Evolutionary conservation across 108 stramenopile genomes (phyloP).

Genomic region (Tribonema minus): DNA sequence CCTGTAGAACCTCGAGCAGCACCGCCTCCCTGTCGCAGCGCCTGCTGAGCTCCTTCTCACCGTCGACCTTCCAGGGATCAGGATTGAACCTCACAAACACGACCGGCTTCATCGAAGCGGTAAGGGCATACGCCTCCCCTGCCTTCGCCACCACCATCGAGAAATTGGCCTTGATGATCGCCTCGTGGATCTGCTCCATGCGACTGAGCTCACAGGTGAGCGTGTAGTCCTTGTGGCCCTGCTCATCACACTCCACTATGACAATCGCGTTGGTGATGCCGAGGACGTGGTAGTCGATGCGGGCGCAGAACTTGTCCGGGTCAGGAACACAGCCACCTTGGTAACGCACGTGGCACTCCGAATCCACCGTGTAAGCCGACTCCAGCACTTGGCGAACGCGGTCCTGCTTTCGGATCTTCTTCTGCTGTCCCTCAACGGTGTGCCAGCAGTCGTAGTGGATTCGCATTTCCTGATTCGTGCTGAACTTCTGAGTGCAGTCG

Average conservation of each 20-base stretch:
- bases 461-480: background rate
- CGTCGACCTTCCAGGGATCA: background rate
- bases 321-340: background rate
- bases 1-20: background rate
- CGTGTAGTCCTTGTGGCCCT: background rate
- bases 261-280: background rate
- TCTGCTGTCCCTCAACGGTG: background rate
- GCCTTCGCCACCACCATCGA: no score
- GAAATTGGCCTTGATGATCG: background rate
- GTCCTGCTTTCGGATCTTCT: background rate
- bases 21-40: background rate
- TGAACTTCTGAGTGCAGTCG: background rate
- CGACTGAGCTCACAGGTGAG: background rate
- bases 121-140: no score
- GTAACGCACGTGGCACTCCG: background rate
- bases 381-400: background rate
- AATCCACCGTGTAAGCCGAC: background rate
- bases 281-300: background rate
- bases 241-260: background rate
- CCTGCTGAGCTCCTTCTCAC: background rate
- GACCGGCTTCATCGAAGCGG: background rate
- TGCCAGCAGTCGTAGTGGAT: background rate
- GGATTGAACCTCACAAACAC: background rate
- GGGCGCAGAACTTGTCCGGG: background rate
- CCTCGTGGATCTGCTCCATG: background rate